phyloP scores from a whole-genome alignment of 2,329 filamentous ascomycete genomes.

The Aspergillus novofumigatus region DNA sequence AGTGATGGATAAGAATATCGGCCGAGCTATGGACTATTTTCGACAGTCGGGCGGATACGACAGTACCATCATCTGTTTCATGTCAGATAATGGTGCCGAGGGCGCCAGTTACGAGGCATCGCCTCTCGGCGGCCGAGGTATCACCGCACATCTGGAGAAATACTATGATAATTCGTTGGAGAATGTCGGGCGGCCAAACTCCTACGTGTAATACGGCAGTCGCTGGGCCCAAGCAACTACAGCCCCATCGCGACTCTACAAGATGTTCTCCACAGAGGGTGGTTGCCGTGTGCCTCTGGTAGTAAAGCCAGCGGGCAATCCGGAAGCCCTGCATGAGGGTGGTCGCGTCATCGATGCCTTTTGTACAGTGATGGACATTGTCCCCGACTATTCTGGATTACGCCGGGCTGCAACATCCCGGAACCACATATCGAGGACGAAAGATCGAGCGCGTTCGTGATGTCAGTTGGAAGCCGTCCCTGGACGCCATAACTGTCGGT shows the following conservation, averaged over 20 bases:
- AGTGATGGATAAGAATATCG: slow-evolving; percentile 44
- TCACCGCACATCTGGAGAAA: slow-evolving; percentile 52
- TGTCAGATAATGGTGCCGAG: slow-evolving; percentile 50
- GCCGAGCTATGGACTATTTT: slow-evolving; percentile 44
- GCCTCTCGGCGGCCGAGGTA: slow-evolving; percentile 52
- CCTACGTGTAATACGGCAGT: slow-evolving; percentile 59
- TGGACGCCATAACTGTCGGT: neutral
- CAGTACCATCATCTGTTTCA: slow-evolving; percentile 49
- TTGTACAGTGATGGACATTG: slow-evolving; percentile 51
- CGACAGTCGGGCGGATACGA: slow-evolving; percentile 46
- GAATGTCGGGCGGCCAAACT: slow-evolving; percentile 55
- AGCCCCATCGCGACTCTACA: slow-evolving; percentile 48
- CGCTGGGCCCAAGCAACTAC: slow-evolving; percentile 54
- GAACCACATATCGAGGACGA: slow-evolving; percentile 49
- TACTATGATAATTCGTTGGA: slow-evolving; percentile 57
- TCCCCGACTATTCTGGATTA: slow-evolving; percentile 43
- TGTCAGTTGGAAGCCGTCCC: slow-evolving; percentile 41
- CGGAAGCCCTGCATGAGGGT: slow-evolving; percentile 11
- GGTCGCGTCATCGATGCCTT: slow-evolving; percentile 48
- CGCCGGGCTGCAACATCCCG: slow-evolving; percentile 47
- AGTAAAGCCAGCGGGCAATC: slow-evolving; percentile 39
- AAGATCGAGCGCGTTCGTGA: slow-evolving; percentile 52
- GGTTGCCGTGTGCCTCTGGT: slow-evolving; percentile 53
- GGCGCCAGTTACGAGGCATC: slow-evolving; percentile 55
- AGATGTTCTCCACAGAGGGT: slow-evolving; percentile 47